These are phyloP conservation scores for Mucor saturninus DNA, from an alignment of 371 early-diverging fungal genomes.

Conservation along the genomic window DNA sequence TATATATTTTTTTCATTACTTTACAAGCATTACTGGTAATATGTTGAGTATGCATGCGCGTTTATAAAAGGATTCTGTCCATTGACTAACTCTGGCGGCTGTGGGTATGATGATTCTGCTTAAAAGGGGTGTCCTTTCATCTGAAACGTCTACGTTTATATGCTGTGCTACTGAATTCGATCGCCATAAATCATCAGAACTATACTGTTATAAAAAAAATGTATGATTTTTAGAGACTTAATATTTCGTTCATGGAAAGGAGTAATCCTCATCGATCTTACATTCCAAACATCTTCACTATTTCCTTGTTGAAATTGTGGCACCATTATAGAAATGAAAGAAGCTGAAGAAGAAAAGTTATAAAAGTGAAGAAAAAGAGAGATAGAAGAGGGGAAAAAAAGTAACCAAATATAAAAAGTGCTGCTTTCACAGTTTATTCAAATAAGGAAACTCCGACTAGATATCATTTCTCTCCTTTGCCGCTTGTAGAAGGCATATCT, in stretches of 20 bases:
- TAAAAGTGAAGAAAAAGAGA: too few relatives aligned
- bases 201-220: constrained; percentile 17
- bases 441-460: too few relatives aligned
- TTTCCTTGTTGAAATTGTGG: constrained; percentile 37
- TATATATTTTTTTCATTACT: constrained; percentile 1
- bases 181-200: constrained; percentile 34
- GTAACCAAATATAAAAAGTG: background rate
- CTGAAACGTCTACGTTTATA: constrained; percentile 22
- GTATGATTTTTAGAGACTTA: background rate
- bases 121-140: constrained; percentile 50
- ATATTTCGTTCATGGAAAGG: too few relatives aligned
- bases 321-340: constrained; percentile 19
- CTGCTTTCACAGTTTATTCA: too few relatives aligned
- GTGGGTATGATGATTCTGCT: constrained; percentile 43
- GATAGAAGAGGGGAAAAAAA: background rate
- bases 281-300: constrained; percentile 37
- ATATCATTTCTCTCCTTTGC: too few relatives aligned
- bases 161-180: constrained; percentile 21
- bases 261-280: constrained; percentile 9
- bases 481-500: too few relatives aligned
- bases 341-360: background rate
- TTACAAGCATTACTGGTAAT: constrained; percentile 51
- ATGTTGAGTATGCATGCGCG: constrained; percentile 43
- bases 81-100: constrained; percentile 43
- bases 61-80: constrained; percentile 56